These are phyloP conservation scores for Tolypocladium ophioglossoides DNA, from an alignment of 2,329 filamentous ascomycete species.

Conservation along the genomic window DNA sequence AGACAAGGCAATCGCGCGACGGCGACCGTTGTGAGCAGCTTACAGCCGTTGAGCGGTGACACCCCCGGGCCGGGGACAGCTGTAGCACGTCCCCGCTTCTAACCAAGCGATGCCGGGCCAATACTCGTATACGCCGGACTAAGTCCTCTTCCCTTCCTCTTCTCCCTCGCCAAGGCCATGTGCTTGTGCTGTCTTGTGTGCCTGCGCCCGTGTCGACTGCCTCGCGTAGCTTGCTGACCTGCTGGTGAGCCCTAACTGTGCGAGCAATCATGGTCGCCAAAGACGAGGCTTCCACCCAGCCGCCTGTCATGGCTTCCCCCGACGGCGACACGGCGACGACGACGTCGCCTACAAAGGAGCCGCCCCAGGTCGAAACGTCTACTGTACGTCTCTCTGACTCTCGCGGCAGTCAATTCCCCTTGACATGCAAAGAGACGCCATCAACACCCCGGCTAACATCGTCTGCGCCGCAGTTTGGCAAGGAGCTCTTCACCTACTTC, in stretches of 20 bases:
- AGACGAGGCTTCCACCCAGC: not conserved
- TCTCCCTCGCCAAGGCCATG: not conserved
- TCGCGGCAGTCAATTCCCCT: not conserved
- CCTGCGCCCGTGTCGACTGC: not conserved
- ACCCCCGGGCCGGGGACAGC: not conserved
- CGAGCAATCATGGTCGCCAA: not conserved
- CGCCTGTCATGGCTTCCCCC: not conserved
- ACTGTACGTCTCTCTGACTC: not conserved
- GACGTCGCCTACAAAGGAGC: not conserved
- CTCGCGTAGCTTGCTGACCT: not conserved
- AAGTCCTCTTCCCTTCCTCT: not conserved
- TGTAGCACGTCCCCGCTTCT: not conserved
- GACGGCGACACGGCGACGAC: not conserved
- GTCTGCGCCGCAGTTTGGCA: not conserved
- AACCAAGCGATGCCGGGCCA: not conserved
- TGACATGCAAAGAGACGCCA: not conserved
- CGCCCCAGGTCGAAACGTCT: not conserved
- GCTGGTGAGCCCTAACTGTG: not conserved
- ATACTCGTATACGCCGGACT: too few relatives aligned
- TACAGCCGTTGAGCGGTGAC: not conserved
- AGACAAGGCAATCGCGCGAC: too few relatives aligned
- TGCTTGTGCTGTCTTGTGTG: not conserved
- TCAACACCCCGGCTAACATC: not conserved
- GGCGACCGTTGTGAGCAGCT: too few relatives aligned
- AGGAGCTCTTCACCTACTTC: conserved; percentile 22